phyloP scores from a whole-genome alignment of 139 green algal species.

The Volvox africanus region DNA sequence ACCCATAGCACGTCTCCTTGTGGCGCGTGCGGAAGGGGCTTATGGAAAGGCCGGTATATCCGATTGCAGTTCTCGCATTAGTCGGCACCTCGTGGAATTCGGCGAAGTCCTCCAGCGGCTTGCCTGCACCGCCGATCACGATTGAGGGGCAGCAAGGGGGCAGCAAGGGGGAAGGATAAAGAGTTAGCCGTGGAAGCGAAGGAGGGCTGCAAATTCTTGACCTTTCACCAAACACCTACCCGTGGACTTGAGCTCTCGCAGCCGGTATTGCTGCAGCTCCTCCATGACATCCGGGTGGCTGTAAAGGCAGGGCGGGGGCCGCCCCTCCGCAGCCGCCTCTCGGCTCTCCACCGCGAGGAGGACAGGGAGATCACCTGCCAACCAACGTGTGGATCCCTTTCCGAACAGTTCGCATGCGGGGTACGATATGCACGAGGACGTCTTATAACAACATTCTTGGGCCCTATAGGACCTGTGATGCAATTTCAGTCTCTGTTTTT shows the following conservation, averaged over 20 bases:
- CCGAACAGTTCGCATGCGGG: too few relatives aligned
- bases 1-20: constrained; percentile 58
- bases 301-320: constrained; percentile 7
- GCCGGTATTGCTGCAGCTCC: constrained; percentile 45
- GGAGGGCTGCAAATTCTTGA: background rate
- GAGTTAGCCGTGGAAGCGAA: too few relatives aligned
- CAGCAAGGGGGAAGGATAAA: too few relatives aligned
- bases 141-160: too few relatives aligned
- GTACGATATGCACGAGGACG: too few relatives aligned
- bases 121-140: constrained; percentile 8
- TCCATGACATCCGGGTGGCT: constrained; percentile 43
- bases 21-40: constrained; percentile 41
- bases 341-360: constrained; percentile 48
- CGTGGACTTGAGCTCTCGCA: constrained; percentile 61
- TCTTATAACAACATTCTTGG: too few relatives aligned
- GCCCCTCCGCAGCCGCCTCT: constrained; percentile 8
- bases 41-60: constrained; percentile 25
- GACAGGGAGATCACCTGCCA: constrained; percentile 44
- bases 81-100: background rate
- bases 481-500: too few relatives aligned
- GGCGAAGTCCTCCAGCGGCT: constrained; percentile 22
- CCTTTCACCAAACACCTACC: constrained; percentile 9
- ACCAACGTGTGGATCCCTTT: too few relatives aligned
- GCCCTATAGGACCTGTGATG: too few relatives aligned
- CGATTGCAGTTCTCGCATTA: background rate